Evolutionary conservation across 805 yeast genomes (phyloP), one percentile per base, ranked within the genome.

Genomic region (Schizosaccharomyces pombe): DNA sequence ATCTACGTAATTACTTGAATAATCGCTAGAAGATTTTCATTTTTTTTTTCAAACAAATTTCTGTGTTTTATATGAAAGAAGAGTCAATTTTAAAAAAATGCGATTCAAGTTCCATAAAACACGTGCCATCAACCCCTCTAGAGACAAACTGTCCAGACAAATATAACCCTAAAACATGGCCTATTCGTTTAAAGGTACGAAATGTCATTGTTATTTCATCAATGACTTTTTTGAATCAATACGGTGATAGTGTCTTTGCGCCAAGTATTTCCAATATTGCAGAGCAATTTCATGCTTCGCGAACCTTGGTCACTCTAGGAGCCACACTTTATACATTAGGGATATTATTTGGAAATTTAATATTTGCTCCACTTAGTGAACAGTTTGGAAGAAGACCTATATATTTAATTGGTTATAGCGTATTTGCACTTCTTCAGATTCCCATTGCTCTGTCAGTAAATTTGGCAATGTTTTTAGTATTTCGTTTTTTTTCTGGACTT

Each of bases 401-500:
- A 2, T 82, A 79, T 62, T 58, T 79, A 60, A 69, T 58, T 72
- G 76, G 77, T 2, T 66, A 75, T 30, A 64, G 71, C 62, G 59
- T 74, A 52, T 68, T 69, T 28, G 67, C 71, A 33, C 61, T 68
- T 11, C 74, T 77, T 63, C 77, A 75, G 60, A 62, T 77, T 40
- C 71, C 73, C 0, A 71, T 77, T 55, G 77, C 75, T 5, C 74
- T 75, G 24, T 62, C 62, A 1, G 53, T 47, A 6, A 62, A 62
- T 51, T 56, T 64, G 24, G 57, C 57, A 8, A 54, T 61, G 2
- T 70, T 82, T 30, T 67, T 85, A 52, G 79, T 85, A 4, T 69
- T 83, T 49, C 68, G 95, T 60, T 82, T 82, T 62, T 75, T 85
- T 60, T 70, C 81, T 22, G 94, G 94, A 0, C 71, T 80, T 30